These are phyloP conservation scores for Delonix regia DNA, from an alignment of 306 rosid genomes.

Conservation along the genomic window DNA sequence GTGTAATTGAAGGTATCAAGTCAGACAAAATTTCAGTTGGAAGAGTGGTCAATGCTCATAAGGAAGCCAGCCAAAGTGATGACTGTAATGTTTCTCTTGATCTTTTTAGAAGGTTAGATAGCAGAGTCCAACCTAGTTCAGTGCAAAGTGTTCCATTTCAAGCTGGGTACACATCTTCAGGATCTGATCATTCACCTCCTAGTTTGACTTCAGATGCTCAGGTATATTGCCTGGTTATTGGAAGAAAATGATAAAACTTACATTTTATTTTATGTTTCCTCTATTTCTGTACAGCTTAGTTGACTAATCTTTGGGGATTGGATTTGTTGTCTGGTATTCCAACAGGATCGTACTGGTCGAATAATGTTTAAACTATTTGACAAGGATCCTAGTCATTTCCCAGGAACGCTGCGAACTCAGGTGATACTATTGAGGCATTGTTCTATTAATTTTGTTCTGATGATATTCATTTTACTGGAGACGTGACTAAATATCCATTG, in stretches of 20 bases:
- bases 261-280: not conserved
- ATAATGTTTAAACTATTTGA: slow-evolving; percentile 85
- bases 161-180: slow-evolving; percentile 83
- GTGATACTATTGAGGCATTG: slow-evolving; percentile 41
- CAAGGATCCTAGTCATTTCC: slow-evolving; percentile 91
- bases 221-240: slow-evolving; percentile 44
- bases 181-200: slow-evolving; percentile 91
- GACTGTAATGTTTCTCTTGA: slow-evolving; percentile 65
- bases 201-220: slow-evolving; percentile 84
- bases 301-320: slow-evolving; percentile 26
- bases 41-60: slow-evolving; percentile 43
- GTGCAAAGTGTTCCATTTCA: slow-evolving; percentile 69
- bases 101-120: slow-evolving; percentile 70
- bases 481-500: not conserved
- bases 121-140: slow-evolving; percentile 54
- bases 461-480: slow-evolving; percentile 7
- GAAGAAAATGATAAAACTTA: not conserved
- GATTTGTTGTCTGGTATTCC: slow-evolving; percentile 27
- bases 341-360: slow-evolving; percentile 83
- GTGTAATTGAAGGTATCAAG: slow-evolving; percentile 48
- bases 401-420: slow-evolving; percentile 77
- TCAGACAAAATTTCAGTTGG: slow-evolving; percentile 43
- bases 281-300: slow-evolving; percentile 6
- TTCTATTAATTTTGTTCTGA: not conserved
- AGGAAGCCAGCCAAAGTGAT: slow-evolving; percentile 50